Percentiles rank a stretch among this genome's conserved stretches.
These are phyloP conservation scores for Erodium maritimum DNA, from an alignment of 345 rosid species.

Conservation along the genomic window DNA sequence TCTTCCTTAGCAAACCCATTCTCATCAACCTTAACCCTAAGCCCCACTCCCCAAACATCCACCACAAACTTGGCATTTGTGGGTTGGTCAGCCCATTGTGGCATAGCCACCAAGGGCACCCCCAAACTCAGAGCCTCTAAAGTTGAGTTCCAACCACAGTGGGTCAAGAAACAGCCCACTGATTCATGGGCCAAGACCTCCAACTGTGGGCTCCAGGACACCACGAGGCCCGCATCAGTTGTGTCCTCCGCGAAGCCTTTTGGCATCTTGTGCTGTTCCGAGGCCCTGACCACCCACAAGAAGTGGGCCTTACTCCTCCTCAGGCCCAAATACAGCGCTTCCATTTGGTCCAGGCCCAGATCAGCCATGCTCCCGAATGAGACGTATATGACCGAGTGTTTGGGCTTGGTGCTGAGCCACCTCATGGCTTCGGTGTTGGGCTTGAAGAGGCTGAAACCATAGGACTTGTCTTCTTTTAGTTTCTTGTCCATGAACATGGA, in stretches of 20 bases:
- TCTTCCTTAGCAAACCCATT: conserved; percentile 15
- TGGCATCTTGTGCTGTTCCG: conserved; percentile 21
- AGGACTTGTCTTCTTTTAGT: conserved; percentile 5
- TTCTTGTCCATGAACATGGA: conserved; percentile 16
- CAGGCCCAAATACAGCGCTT: conserved; percentile 16
- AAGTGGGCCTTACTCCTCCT: conserved; percentile 7
- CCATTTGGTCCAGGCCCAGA: conserved; percentile 12
- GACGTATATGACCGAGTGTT: conserved; percentile 20
- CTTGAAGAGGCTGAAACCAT: conserved; percentile 12
- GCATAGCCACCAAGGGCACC: conserved; percentile 36
- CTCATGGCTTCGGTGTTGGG: conserved; percentile 5
- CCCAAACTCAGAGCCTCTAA: conserved; percentile 35
- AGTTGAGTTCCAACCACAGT: conserved; percentile 33
- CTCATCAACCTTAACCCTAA: conserved; percentile 10
- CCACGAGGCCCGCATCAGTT: conserved; percentile 12
- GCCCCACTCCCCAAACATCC: conserved; percentile 33
- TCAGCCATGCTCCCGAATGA: conserved; percentile 25
- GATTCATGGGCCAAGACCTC: conserved; percentile 23
- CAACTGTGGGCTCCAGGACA: conserved; percentile 26
- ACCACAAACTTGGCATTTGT: conserved; percentile 26
- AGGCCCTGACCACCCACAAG: conserved; percentile 26
- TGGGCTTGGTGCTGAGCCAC: conserved; percentile 19
- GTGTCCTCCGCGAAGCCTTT: conserved; percentile 7
- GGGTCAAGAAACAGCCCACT: conserved; percentile 33
- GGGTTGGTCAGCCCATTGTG: conserved; percentile 36